Evolutionary conservation across 108 stramenopile genomes (phyloP).

Genomic region (Conticribra weissflogii): DNA sequence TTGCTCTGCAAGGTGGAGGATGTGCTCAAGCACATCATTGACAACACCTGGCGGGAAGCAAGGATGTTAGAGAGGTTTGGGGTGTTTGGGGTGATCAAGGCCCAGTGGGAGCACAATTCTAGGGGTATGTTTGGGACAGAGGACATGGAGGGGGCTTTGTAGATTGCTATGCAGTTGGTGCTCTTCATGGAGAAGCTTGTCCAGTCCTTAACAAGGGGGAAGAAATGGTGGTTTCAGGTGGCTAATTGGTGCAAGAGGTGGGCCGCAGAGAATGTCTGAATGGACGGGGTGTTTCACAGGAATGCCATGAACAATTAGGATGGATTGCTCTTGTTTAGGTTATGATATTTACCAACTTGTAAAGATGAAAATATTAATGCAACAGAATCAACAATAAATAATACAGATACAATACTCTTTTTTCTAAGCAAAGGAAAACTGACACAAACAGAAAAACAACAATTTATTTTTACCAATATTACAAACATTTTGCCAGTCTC

Average conservation of each 20-base stretch:
- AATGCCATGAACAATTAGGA: constrained; percentile 30
- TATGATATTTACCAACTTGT: too few relatives aligned
- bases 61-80: constrained; percentile 8
- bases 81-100: neutral
- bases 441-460: too few relatives aligned
- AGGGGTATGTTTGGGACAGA: neutral
- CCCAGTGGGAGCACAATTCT: neutral
- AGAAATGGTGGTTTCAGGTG: constrained; percentile 39
- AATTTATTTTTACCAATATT: too few relatives aligned
- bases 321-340: too few relatives aligned
- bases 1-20: too few relatives aligned
- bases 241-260: constrained; percentile 43
- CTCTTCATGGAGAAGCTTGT: constrained; percentile 29
- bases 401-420: too few relatives aligned
- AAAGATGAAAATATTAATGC: too few relatives aligned
- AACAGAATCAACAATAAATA: too few relatives aligned
- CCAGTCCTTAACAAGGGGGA: constrained; percentile 10
- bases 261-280: constrained; percentile 21
- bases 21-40: too few relatives aligned
- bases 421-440: too few relatives aligned
- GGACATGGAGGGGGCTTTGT: constrained; percentile 13
- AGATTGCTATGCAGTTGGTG: constrained; percentile 24
- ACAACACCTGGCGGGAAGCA: neutral
- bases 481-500: too few relatives aligned
- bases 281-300: constrained; percentile 30